Evolutionary conservation across 805 yeast genomes (phyloP).

Genomic region (Zygoascus biomembranicola): DNA sequence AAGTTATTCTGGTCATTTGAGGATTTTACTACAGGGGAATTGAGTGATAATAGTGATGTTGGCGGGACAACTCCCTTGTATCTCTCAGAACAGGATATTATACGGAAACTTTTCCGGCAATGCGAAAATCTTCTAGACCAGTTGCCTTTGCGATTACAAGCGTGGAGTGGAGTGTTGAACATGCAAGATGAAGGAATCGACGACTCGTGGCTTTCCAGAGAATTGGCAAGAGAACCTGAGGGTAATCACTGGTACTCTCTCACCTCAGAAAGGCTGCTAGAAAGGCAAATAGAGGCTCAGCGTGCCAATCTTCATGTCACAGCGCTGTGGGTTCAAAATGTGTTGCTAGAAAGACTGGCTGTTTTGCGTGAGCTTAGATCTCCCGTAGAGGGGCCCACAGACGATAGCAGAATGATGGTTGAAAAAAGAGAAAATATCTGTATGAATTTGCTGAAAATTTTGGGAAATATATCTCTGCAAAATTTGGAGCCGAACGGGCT

Average conservation of each 20-base stretch:
- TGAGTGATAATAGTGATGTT: neutral
- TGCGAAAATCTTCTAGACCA: neutral
- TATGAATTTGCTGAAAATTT: conserved; percentile 4
- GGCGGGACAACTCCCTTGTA: neutral
- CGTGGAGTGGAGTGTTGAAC: neutral
- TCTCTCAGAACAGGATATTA: neutral
- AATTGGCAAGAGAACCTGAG: neutral
- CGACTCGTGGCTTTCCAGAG: neutral
- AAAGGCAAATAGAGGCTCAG: conserved; percentile 8
- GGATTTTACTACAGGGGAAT: neutral
- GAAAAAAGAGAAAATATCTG: conserved; percentile 6
- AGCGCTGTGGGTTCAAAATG: conserved; percentile 9
- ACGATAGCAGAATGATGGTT: conserved; percentile 3
- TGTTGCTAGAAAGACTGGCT: conserved; percentile 6
- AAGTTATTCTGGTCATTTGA: conserved; percentile 6
- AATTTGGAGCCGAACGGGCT: conserved; percentile 13
- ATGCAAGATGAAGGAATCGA: neutral
- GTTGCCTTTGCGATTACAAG: neutral
- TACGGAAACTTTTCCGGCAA: neutral
- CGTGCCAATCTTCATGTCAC: conserved; percentile 9
- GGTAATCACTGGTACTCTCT: conserved; percentile 3
- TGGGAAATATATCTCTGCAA: conserved; percentile 6
- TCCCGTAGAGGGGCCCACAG: neutral
- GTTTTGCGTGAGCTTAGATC: neutral
- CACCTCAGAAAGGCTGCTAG: neutral